phyloP scores from a whole-genome alignment of 768 basidiomycete genomes.

The Lactarius sanguifluus region DNA sequence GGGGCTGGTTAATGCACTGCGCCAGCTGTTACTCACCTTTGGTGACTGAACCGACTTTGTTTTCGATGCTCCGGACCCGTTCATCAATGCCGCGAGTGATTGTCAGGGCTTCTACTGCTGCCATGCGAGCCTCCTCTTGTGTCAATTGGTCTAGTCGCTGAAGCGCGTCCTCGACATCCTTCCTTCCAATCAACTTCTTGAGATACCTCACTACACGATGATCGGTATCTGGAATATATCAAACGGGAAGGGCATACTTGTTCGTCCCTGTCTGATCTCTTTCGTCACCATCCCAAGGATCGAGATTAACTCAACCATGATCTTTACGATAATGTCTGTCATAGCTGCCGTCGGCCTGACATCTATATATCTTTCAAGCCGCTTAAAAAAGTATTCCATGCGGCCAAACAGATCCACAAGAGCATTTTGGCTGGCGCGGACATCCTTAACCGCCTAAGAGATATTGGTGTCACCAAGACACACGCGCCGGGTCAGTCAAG shows the following conservation, averaged over 20 bases:
- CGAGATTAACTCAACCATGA: background rate
- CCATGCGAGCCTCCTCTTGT: background rate
- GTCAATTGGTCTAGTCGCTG: background rate
- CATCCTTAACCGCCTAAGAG: background rate
- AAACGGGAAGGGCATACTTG: background rate
- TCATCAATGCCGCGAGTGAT: background rate
- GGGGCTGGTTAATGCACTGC: background rate
- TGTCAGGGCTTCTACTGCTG: background rate
- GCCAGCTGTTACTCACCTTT: background rate
- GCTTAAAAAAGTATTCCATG: background rate
- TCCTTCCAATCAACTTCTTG: background rate
- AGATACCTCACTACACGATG: background rate
- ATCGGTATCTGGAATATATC: background rate
- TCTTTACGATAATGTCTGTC: background rate
- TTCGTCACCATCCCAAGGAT: constrained; percentile 2
- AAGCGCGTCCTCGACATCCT: background rate
- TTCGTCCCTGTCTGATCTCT: background rate
- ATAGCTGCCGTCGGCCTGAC: background rate
- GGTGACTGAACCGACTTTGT: background rate
- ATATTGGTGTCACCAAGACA: background rate
- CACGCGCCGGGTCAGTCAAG: too few species aligned
- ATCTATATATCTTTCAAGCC: background rate
- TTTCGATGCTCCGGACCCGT: too few species aligned
- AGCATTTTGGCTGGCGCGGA: background rate
- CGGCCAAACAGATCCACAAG: background rate